Conservation (phyloP, 192 early-diverging fungal genomes). For the Cladochytrium replicatum region DNA sequence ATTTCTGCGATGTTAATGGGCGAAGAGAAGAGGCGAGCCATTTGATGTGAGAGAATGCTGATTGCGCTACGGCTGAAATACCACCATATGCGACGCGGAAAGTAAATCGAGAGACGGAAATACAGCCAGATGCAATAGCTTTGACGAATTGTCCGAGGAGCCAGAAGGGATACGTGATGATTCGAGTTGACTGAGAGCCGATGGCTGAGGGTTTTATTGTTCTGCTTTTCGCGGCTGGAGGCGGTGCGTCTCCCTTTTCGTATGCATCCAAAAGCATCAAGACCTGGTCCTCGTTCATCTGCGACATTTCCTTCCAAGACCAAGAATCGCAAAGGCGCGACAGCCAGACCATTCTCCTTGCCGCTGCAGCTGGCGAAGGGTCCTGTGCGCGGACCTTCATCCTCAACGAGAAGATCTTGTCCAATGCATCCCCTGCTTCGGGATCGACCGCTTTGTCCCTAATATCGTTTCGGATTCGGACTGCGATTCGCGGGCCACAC, state of each 20-base stretch:
- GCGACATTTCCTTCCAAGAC: conserved; percentile 64
- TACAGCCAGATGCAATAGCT: no score
- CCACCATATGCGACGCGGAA: no score
- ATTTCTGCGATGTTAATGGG: background rate
- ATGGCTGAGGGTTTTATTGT: conserved; percentile 15
- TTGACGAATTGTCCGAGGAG: no score
- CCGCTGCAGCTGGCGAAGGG: background rate
- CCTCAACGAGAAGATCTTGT: conserved; percentile 29
- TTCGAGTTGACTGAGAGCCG: background rate
- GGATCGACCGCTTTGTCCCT: conserved; percentile 44
- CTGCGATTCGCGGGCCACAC: conserved; percentile 79
- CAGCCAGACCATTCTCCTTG: conserved; percentile 78
- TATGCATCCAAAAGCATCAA: conserved; percentile 54
- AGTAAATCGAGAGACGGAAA: no score
- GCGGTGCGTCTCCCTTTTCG: conserved; percentile 10
- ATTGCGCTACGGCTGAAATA: no score
- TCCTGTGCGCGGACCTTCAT: background rate
- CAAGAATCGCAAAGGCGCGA: conserved; percentile 73
- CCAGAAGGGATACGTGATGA: conserved; percentile 9
- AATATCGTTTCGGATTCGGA: conserved; percentile 61
- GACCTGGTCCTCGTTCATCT: conserved; percentile 51
- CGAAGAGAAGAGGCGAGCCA: no score
- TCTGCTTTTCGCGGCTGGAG: background rate
- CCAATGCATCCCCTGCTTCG: conserved; percentile 51
- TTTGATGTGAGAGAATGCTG: no score